Base-by-base conservation (phyloP, 2,329 filamentous ascomycete species). In the Hirsutella minnesotensis region DNA sequence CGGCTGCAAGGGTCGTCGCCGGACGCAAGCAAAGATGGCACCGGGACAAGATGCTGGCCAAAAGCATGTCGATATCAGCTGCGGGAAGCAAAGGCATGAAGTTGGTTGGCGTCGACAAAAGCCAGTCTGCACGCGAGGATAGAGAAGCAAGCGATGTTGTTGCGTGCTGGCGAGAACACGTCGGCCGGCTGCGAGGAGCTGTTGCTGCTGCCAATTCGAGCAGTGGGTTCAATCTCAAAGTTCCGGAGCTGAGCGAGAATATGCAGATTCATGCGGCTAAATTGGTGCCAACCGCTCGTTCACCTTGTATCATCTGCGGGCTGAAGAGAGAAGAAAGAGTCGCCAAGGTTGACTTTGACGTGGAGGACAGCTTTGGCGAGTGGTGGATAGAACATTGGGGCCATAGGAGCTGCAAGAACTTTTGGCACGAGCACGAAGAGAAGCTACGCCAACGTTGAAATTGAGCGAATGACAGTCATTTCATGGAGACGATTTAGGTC, bases 381-480 rank as follows among this genome's bases (percentile, higher is more conserved):
- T 96, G 88, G 86, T 96, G 90, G 90, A 70, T 83, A 35, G 88
- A 95, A 38, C 82, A 90, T 59, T 89, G 87, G 83, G 86, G 83
- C 0, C 84, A 89, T 62, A 68, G 77, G 47, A 75, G 77, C 18
- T 96, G 90, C 63, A 77, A 77, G 58, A 82, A 83, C 48, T 95
- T 95, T 56, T 96, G 90, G 90, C 66, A 82, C 46, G 71, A 82
- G 52, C 82, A 94, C 59, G 84, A 85, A 59, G 70, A 70, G 42
- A 70, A 71, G 45, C 66, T 95, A 50, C 75, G 78, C 49, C 81
- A 84, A 53, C 74, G 83, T 54, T 92, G 52, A 59, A 30, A 16
- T 13, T 21, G 18, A 19, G 19, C 36, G 22, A 37, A 35, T n/a
- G 33, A n/a, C 9, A 9, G 33, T 9, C 9, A 18, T 9, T 35